phyloP scores from a whole-genome alignment of 495 filamentous ascomycete genomes.

The Penicillium crystallinum region DNA sequence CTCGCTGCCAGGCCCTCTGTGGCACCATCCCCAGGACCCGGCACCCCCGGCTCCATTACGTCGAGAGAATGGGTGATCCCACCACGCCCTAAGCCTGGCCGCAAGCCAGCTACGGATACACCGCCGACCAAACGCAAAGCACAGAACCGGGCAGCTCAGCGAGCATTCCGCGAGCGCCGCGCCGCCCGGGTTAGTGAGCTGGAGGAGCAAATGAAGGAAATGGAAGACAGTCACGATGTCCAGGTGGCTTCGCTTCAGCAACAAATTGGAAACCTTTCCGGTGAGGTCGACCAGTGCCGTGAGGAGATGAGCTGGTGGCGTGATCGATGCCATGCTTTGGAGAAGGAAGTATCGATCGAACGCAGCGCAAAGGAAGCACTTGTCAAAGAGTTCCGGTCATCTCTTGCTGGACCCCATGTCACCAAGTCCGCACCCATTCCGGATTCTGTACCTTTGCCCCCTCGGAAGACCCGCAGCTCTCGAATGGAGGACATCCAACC shows the following conservation, averaged over 20 bases:
- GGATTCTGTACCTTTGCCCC: slow-evolving; percentile 32
- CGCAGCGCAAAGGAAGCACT: slow-evolving; percentile 38
- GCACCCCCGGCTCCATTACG: slow-evolving; percentile 49
- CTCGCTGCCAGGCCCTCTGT: slow-evolving; percentile 33
- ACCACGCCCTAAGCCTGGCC: slow-evolving; percentile 84
- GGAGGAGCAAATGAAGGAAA: slow-evolving; percentile 73
- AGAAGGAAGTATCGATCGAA: slow-evolving; percentile 44
- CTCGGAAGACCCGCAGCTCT: slow-evolving; percentile 21
- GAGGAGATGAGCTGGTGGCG: slow-evolving; percentile 45
- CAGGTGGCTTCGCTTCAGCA: slow-evolving; percentile 39
- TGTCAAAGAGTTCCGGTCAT: slow-evolving; percentile 37
- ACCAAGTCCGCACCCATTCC: slow-evolving; percentile 18
- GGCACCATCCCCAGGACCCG: slow-evolving; percentile 39
- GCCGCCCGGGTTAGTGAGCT: slow-evolving; percentile 81
- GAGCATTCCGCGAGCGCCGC: slow-evolving; percentile 82
- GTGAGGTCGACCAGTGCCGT: slow-evolving; percentile 48
- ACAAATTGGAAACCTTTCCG: slow-evolving; percentile 44
- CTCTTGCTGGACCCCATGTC: slow-evolving; percentile 19
- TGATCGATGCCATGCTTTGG: slow-evolving; percentile 44
- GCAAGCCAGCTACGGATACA: slow-evolving; percentile 87
- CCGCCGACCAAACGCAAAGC: slow-evolving; percentile 89
- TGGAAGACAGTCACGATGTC: slow-evolving; percentile 48
- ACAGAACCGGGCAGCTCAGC: slow-evolving; percentile 88
- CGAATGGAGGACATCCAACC: slow-evolving; percentile 20
- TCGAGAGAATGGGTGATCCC: slow-evolving; percentile 86